phyloP scores from a whole-genome alignment of 805 yeast genomes.

The Soucietia sequanensis region DNA sequence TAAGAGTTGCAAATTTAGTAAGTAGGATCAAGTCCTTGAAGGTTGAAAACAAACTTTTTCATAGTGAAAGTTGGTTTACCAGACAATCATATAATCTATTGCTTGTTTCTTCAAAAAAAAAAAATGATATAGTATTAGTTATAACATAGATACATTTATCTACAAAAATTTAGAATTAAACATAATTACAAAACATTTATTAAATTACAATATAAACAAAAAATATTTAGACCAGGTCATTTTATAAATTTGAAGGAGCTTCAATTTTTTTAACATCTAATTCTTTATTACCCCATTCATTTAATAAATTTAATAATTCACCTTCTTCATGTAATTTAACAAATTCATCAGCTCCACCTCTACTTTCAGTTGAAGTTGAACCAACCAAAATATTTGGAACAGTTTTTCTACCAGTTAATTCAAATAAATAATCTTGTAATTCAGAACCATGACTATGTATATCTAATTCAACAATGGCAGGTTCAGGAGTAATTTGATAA shows the following conservation, averaged over 20 bases:
- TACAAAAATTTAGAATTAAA: no score
- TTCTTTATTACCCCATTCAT: constrained; percentile 61
- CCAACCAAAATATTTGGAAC: constrained; percentile 88
- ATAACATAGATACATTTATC: no score
- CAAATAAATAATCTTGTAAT: constrained; percentile 69
- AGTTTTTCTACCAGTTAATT: constrained; percentile 72
- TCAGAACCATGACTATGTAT: constrained; percentile 71
- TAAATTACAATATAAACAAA: no score
- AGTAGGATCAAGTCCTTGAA: no score
- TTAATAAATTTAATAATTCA: constrained; percentile 49
- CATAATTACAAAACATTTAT: no score
- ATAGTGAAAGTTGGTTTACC: no score
- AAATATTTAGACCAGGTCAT: no score
- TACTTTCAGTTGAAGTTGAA: constrained; percentile 48
- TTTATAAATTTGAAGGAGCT: constrained; percentile 53
- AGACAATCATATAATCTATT: no score
- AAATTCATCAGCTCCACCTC: constrained; percentile 91
- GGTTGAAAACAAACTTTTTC: no score
- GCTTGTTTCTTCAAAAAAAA: no score
- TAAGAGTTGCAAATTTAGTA: no score
- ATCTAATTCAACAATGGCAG: constrained; percentile 78
- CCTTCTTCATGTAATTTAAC: constrained; percentile 57
- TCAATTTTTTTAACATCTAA: constrained; percentile 49
- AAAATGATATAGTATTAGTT: no score
- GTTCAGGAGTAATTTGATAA: constrained; percentile 71